Evolutionary conservation across 176 grass and related monocot species (phyloP), one percentile per base, ranked within the genome.

Genomic region (Phragmites australis): DNA sequence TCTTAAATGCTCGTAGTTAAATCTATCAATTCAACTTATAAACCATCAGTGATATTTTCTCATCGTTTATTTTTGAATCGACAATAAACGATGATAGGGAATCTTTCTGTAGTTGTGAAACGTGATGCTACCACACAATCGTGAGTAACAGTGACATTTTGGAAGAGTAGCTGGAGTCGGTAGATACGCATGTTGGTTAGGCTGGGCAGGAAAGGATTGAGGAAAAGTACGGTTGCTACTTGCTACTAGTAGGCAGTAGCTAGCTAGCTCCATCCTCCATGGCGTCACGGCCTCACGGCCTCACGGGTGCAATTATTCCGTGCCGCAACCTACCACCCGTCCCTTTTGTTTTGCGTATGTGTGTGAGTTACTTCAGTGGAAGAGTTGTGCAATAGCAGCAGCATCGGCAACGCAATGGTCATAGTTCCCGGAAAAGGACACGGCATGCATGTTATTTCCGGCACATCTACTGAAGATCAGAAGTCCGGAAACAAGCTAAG

Each of bases 341-440:
- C 26, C 39, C 76, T 47, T 66, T 48, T 37, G 46, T 39, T 53
- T 51, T 49, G 54, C 18, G 57, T 37, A 37, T 11, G 48, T 5
- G 60, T 8, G 40, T 2, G 17, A 12, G 5, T 40, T 41, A 25
- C 34, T 11, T 29, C 11, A 8, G 65, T 18, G 47, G 12, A 73
- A 65, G 76, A 45, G 68, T 8, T 54, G 23, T 54, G 23, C 48
- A 25, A 34, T 48, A 40, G 61, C 47, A 32, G 70, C 47, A 32
- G 70, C 81, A 83, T 75, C 71, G 39, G 56, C 66, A 16, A 27
- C 39, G 84, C 40, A n/a, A 74, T 74, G 48, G 15, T 25, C 70
- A 74, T 54, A 76, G 76, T 67, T 81, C 47, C 65, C 17, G 54
- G 64, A 89, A 41, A 81, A 81, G 23, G 77, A 89, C 82, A 30